Evolutionary conservation across 495 filamentous ascomycete species (phyloP).

Genomic region (Aspergillus ellipticus): DNA sequence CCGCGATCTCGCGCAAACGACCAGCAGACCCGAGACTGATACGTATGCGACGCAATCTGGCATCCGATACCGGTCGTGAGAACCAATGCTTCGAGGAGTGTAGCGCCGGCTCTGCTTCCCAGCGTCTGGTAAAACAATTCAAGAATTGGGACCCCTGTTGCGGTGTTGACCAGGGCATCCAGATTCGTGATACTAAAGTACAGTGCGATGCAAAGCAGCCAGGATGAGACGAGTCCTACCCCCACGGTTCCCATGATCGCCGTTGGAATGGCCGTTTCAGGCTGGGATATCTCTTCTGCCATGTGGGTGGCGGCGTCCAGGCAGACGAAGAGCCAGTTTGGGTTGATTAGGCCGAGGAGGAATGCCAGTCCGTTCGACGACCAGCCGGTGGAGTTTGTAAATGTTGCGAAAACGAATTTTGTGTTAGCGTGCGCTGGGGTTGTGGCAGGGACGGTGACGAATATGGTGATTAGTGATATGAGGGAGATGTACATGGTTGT

Average conservation of each 20-base stretch:
- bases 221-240: conserved; percentile 20
- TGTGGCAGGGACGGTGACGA: conserved; percentile 22
- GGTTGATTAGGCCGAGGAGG: conserved; percentile 26
- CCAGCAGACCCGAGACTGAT: conserved; percentile 35
- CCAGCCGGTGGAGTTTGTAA: conserved; percentile 30
- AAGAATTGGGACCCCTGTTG: conserved; percentile 17
- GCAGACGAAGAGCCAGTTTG: conserved; percentile 24
- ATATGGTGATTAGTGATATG: conserved; percentile 30
- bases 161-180: conserved; percentile 8
- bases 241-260: conserved; percentile 23
- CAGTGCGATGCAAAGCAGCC: conserved; percentile 11
- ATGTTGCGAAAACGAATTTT: conserved; percentile 25
- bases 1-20: conserved; percentile 36
- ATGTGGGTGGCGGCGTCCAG: conserved; percentile 30
- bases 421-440: conserved; percentile 18
- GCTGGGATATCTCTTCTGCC: conserved; percentile 26
- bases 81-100: conserved; percentile 24
- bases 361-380: conserved; percentile 25
- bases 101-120: conserved; percentile 20
- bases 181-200: conserved; percentile 26
- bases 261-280: conserved; percentile 21
- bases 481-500: conserved; percentile 47
- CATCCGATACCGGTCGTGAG: conserved; percentile 20
- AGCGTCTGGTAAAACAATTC: conserved; percentile 26
- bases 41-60: conserved; percentile 36